Conservation (phyloP, 2,329 filamentous ascomycete genomes). For the Colletotrichum magnum region DNA sequence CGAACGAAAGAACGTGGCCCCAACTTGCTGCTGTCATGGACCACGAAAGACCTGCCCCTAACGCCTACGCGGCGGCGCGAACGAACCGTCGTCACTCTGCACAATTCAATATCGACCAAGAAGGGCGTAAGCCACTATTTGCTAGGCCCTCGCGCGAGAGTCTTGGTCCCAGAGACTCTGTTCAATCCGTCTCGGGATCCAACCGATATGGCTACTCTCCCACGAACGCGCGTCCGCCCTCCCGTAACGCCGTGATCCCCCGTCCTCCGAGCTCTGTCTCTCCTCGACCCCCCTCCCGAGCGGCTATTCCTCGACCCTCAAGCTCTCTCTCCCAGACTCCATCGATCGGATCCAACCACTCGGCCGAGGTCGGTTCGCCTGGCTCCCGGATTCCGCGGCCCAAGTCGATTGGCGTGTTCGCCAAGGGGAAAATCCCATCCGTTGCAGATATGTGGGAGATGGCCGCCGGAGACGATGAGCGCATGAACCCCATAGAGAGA, state of each 20-base stretch:
- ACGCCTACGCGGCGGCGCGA: conserved; percentile 41
- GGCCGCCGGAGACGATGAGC: conserved; percentile 51
- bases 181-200: conserved; percentile 35
- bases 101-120: conserved; percentile 52
- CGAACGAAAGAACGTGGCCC: conserved; percentile 26
- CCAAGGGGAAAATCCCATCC: conserved; percentile 48
- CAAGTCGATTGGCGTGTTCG: conserved; percentile 41
- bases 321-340: conserved; percentile 40
- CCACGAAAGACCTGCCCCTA: conserved; percentile 41
- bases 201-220: conserved; percentile 40
- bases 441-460: conserved; percentile 59
- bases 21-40: conserved; percentile 43
- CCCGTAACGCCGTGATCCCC: conserved; percentile 29
- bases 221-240: conserved; percentile 33
- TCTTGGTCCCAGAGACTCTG: conserved; percentile 23
- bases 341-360: conserved; percentile 37
- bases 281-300: conserved; percentile 38
- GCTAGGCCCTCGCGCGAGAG: conserved; percentile 43
- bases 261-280: conserved; percentile 14
- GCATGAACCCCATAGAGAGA: conserved; percentile 49
- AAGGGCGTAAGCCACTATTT: conserved; percentile 59
- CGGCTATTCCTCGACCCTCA: conserved; percentile 43
- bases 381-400: conserved; percentile 54
- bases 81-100: conserved; percentile 45
- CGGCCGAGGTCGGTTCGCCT: conserved; percentile 39